Base-by-base conservation (phyloP, 331 rosid genomes). In the Malus hybrid region DNA sequence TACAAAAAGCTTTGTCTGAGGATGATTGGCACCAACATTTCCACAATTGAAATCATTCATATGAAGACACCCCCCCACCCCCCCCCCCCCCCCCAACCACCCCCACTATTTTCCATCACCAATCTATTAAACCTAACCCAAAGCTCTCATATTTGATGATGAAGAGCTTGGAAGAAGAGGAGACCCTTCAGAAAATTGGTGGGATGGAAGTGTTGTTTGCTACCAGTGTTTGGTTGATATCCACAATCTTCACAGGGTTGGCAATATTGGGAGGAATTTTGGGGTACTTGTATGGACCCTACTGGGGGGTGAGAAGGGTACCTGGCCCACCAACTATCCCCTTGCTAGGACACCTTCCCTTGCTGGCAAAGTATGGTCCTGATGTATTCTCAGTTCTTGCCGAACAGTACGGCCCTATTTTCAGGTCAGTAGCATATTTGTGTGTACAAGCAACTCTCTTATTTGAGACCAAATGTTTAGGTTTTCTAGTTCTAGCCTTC, bases 321-420 rank as follows among this genome's bases (percentile, higher is more conserved):
- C 99, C 99, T 46, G 99, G 97, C 60, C 99, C 99, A 65, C 86
- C 93, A 22, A 60, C 92, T 10, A 19, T 87, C 4, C 97, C 99
- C 1, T 71, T 94, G 5, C 70, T 94, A 36, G 99, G 99, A 20
- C 99, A 94, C 85, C 96, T 94, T 80, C 96, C 95, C 79, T 86
- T 92, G 78, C 52, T 92, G 55, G 99, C 97, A 2, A 89, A 87
- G 79, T 72, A 94, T 63, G 99, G 99, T 28, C 97, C 97, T 39
- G 91, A 94, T 72, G 73, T 94, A 5, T 92, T 94, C 93, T 89
- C 96, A 18, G 85, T 94, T 75, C 92, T 94, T 22, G 92, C 99
- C 81, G 87, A 90, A 73, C 87, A 83, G 76, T 94, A 90, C 72
- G 98, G 98, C 70, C 96, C 98, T 55, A 86, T 94, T 80, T 94